Percentiles rank a stretch among this genome's conserved stretches.
Conservation (phyloP, 2,329 filamentous ascomycete species). For the Sarocladium brachiariae region DNA sequence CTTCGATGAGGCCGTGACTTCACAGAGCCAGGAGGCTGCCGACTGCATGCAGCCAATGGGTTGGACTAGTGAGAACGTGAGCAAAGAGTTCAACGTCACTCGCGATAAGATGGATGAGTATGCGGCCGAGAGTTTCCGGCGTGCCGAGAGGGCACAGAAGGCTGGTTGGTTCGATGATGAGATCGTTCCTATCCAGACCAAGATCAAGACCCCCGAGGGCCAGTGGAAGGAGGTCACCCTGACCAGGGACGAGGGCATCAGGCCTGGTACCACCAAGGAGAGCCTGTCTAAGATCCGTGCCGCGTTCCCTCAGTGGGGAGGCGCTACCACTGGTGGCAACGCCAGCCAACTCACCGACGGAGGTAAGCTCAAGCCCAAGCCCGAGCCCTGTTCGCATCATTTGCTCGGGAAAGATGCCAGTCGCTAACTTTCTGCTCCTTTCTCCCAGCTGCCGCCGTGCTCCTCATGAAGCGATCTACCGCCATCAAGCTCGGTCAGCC, state of each 20-base stretch:
- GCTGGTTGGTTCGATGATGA: constrained; percentile 88
- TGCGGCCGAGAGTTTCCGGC: constrained; percentile 78
- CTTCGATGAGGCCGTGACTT: constrained; percentile 70
- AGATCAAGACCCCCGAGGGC: constrained; percentile 77
- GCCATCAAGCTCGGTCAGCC: constrained; percentile 82
- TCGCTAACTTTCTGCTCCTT: background rate
- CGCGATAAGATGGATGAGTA: constrained; percentile 78
- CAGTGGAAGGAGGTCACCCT: constrained; percentile 71
- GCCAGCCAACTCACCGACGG: constrained; percentile 93
- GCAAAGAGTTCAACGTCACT: constrained; percentile 77
- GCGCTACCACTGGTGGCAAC: constrained; percentile 84
- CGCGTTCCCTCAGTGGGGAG: constrained; percentile 86
- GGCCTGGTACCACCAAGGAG: constrained; percentile 84
- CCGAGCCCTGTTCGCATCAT: too few species aligned
- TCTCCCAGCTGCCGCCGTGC: constrained; percentile 69
- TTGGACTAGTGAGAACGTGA: constrained; percentile 95
- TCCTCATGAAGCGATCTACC: constrained; percentile 91
- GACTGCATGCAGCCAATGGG: constrained; percentile 97
- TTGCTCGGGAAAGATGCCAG: background rate
- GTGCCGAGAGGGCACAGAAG: constrained; percentile 86
- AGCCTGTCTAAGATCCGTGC: constrained; percentile 74
- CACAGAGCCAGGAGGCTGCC: constrained; percentile 63
- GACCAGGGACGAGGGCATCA: constrained; percentile 82
- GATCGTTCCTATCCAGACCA: constrained; percentile 80
- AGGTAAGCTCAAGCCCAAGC: constrained; percentile 37